phyloP scores from a whole-genome alignment of 352 stramenopile species.

The Plasmopara muralis region DNA sequence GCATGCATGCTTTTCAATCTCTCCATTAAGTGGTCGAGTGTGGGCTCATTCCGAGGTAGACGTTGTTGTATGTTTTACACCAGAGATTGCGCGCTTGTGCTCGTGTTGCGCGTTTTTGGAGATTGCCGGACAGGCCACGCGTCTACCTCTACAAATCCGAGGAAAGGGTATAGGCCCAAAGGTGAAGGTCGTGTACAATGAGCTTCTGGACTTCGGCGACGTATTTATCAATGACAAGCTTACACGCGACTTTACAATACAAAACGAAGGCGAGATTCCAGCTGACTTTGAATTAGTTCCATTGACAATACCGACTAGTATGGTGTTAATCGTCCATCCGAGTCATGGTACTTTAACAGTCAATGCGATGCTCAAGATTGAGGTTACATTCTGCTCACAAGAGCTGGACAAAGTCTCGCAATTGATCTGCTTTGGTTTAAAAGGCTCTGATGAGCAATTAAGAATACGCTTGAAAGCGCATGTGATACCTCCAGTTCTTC shows the following conservation, averaged over 20 bases:
- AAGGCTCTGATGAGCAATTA: constrained; percentile 83
- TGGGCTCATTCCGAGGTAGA: constrained; percentile 91
- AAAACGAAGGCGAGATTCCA: constrained; percentile 92
- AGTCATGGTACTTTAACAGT: constrained; percentile 50
- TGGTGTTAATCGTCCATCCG: constrained; percentile 40
- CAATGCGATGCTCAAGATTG: constrained; percentile 77
- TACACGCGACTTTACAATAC: constrained; percentile 86
- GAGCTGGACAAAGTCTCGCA: constrained; percentile 86
- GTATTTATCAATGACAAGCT: constrained; percentile 90
- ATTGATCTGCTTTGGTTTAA: constrained; percentile 75
- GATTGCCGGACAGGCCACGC: constrained; percentile 80
- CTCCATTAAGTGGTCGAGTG: constrained; percentile 84
- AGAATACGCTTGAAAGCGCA: constrained; percentile 78
- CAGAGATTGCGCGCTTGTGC: constrained; percentile 76
- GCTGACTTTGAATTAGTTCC: constrained; percentile 66
- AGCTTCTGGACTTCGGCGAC: constrained; percentile 91
- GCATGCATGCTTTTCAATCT: constrained; percentile 89
- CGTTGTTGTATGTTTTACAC: constrained; percentile 87
- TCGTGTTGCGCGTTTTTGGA: constrained; percentile 82
- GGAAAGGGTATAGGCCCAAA: constrained; percentile 90
- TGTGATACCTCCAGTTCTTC: constrained; percentile 91
- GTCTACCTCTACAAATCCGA: constrained; percentile 85
- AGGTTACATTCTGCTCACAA: constrained; percentile 82
- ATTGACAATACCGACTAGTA: constrained; percentile 29
- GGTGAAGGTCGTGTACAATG: constrained; percentile 90